phyloP scores from a whole-genome alignment of 805 yeast genomes.

The Pichia paraexigua region DNA sequence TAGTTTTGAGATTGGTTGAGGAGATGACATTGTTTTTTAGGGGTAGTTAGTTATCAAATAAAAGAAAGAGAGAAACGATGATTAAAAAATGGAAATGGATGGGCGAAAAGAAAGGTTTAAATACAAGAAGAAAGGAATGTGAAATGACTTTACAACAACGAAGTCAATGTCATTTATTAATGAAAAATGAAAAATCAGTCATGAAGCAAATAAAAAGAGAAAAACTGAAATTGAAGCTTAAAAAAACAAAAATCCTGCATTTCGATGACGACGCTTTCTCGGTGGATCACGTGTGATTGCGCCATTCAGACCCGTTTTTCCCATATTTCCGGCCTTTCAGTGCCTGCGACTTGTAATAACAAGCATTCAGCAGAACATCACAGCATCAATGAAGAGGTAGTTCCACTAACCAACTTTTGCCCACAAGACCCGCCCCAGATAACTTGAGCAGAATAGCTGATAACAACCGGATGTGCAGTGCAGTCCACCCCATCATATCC shows the following conservation, averaged over 20 bases:
- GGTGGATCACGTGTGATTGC: background rate
- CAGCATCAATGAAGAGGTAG: too few relatives aligned
- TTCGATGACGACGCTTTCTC: too few relatives aligned
- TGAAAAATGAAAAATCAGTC: background rate
- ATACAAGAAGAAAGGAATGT: background rate
- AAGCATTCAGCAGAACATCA: background rate
- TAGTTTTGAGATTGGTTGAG: conserved; percentile 53
- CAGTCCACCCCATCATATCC: background rate
- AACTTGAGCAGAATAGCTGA: too few relatives aligned
- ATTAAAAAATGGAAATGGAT: background rate
- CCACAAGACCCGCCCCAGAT: too few relatives aligned
- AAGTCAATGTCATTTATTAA: background rate
- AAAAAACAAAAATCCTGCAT: too few relatives aligned
- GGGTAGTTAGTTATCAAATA: background rate
- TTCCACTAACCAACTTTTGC: too few relatives aligned
- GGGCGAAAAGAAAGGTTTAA: background rate
- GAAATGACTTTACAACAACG: background rate
- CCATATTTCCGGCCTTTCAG: background rate
- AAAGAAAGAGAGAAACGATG: background rate
- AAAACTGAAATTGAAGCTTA: background rate
- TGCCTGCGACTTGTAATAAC: too few relatives aligned
- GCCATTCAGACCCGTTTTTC: background rate
- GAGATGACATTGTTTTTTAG: conserved; percentile 45
- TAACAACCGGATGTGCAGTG: background rate
- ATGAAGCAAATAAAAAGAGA: background rate